Conservation (phyloP, 2,329 filamentous ascomycete genomes). For the Periconia macrospinosa region DNA sequence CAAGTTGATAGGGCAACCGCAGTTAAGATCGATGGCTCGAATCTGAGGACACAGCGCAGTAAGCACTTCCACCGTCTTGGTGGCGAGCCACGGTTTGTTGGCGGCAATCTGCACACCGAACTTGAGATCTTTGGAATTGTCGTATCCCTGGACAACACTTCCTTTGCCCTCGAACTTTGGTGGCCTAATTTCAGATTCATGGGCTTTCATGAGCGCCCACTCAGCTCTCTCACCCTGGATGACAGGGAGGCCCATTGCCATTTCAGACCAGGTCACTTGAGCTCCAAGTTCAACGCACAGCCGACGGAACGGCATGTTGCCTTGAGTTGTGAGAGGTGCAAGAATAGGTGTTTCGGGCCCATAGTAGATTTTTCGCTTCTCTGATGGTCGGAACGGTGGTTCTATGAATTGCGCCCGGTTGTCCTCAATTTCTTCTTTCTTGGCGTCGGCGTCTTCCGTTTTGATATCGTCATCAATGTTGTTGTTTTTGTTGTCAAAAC, state of each 20-base stretch:
- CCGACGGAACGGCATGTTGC: constrained; percentile 90
- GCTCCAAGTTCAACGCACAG: constrained; percentile 88
- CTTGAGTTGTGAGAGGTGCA: constrained; percentile 95
- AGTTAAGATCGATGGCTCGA: constrained; percentile 92
- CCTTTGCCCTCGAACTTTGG: constrained; percentile 65
- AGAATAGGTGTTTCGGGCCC: constrained; percentile 88
- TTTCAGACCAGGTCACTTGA: constrained; percentile 95
- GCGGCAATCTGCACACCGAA: constrained; percentile 93
- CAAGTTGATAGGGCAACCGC: constrained; percentile 94
- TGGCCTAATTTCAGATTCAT: constrained; percentile 76
- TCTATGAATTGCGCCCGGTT: constrained; percentile 81
- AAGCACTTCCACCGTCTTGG: constrained; percentile 84
- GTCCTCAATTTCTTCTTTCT: constrained; percentile 56
- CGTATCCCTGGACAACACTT: constrained; percentile 71
- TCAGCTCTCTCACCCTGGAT: constrained; percentile 88
- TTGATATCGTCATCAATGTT: constrained; percentile 30
- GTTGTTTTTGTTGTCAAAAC: constrained; percentile 26
- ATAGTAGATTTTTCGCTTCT: constrained; percentile 93
- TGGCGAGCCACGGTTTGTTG: constrained; percentile 86
- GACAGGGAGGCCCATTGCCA: constrained; percentile 90
- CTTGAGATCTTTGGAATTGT: constrained; percentile 78
- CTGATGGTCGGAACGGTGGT: constrained; percentile 83
- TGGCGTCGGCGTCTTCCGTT: constrained; percentile 19
- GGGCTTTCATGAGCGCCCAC: constrained; percentile 93
- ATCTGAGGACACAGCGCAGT: constrained; percentile 77